Percentiles rank a stretch among this genome's conserved stretches.
Conservation (phyloP, 2,329 filamentous ascomycete species). For the Diaporthe ilicicola region DNA sequence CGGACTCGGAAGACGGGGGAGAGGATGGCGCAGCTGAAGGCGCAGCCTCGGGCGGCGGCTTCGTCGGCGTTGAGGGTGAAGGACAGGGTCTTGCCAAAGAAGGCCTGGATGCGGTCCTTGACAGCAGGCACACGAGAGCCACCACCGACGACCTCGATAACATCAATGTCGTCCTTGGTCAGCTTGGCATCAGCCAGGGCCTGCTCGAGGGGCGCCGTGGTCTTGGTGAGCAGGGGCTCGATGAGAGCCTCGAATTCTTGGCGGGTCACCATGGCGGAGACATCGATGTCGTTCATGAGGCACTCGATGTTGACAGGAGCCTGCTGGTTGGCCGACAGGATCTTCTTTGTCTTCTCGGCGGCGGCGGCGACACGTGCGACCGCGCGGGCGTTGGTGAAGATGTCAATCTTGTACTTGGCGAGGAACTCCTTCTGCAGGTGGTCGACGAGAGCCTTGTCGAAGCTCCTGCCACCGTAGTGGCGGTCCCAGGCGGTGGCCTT, state of each 20-base stretch:
- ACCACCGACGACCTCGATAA: conserved; percentile 92
- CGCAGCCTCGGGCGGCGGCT: conserved; percentile 92
- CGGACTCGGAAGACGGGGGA: conserved; percentile 98
- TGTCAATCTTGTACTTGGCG: conserved; percentile 97
- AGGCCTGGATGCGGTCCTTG: conserved; percentile 88
- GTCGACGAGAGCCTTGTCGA: conserved; percentile 93
- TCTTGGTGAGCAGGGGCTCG: conserved; percentile 80
- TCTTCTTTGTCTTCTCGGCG: conserved; percentile 98
- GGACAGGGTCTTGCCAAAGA: conserved; percentile 91
- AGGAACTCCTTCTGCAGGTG: conserved; percentile 97
- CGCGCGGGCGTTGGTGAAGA: conserved; percentile 89
- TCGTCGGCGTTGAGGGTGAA: conserved; percentile 99
- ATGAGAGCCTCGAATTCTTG: conserved; percentile 94
- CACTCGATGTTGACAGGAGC: conserved; percentile 97
- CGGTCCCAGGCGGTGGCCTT: conserved; percentile 93
- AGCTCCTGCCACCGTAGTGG: conserved; percentile 96
- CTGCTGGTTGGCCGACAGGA: conserved; percentile 92
- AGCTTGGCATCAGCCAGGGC: conserved; percentile 94
- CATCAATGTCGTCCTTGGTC: conserved; percentile 89
- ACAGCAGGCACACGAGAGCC: conserved; percentile 92
- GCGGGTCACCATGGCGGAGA: conserved; percentile 86
- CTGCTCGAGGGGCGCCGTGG: conserved; percentile 81
- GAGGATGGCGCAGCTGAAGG: conserved; percentile 96
- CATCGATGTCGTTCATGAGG: conserved; percentile 97
- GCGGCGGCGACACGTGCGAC: conserved; percentile 85